These are phyloP conservation scores for Leptosphaerulina australis DNA, from an alignment of 2,329 filamentous ascomycete genomes.

Conservation along the genomic window DNA sequence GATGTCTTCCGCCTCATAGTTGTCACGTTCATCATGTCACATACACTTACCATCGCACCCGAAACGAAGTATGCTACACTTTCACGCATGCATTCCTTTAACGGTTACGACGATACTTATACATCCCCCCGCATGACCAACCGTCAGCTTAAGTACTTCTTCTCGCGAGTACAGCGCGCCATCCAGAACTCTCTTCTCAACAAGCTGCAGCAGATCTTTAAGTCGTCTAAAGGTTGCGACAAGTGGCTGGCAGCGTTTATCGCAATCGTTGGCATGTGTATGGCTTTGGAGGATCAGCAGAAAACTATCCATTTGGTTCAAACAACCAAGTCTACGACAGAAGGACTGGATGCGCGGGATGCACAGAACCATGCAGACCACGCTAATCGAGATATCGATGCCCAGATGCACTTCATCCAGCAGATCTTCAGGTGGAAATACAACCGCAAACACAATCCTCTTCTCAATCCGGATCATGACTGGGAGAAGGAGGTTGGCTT, in stretches of 20 bases:
- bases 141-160: conserved; percentile 59
- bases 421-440: conserved; percentile 58
- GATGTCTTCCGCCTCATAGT: conserved; percentile 55
- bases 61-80: conserved; percentile 47
- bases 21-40: conserved; percentile 57
- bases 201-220: conserved; percentile 55
- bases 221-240: conserved; percentile 51
- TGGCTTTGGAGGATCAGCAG: conserved; percentile 57
- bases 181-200: conserved; percentile 54
- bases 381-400: conserved; percentile 54
- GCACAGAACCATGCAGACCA: conserved; percentile 45
- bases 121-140: conserved; percentile 56
- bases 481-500: conserved; percentile 48
- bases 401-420: conserved; percentile 52
- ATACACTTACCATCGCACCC: conserved; percentile 54
- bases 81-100: conserved; percentile 48
- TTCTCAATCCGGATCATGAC: conserved; percentile 46
- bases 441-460: conserved; percentile 51
- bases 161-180: conserved; percentile 50
- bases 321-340: conserved; percentile 47
- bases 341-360: conserved; percentile 33
- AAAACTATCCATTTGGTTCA: conserved; percentile 54
- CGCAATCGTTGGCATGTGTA: conserved; percentile 54
- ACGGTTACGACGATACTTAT: conserved; percentile 36
- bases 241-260: conserved; percentile 56